Percentiles rank a stretch among this genome's conserved stretches.
These are phyloP conservation scores for Evansstolkia leycettana DNA, from an alignment of 495 filamentous ascomycete species.

Conservation along the genomic window DNA sequence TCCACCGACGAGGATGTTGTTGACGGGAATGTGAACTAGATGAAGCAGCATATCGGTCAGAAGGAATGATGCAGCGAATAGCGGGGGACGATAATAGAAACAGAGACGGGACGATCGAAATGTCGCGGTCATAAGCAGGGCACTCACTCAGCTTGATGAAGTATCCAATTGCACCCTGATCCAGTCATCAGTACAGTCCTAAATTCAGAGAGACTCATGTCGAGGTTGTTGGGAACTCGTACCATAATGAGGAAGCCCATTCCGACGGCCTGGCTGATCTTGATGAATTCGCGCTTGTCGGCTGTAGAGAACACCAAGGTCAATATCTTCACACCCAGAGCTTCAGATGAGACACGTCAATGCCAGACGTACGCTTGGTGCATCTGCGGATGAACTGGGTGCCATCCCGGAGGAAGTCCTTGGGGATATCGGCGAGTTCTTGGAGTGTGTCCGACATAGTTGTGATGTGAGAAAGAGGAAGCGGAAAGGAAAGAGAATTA, in stretches of 20 bases:
- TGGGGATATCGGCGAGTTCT: conserved; percentile 61
- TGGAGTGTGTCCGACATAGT: conserved; percentile 64
- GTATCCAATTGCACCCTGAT: conserved; percentile 58
- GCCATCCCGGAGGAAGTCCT: conserved; percentile 66
- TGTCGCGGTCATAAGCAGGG: too few relatives aligned
- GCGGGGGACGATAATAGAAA: background rate
- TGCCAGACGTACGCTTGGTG: conserved; percentile 57
- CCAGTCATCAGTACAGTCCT: conserved; percentile 3
- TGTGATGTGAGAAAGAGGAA: background rate
- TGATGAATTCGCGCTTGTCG: conserved; percentile 80
- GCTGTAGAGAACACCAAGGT: conserved; percentile 25
- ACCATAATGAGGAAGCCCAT: conserved; percentile 85
- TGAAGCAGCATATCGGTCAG: background rate
- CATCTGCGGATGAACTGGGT: conserved; percentile 68
- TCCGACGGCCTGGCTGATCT: conserved; percentile 92
- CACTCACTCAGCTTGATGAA: conserved; percentile 87
- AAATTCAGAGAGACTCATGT: too few relatives aligned
- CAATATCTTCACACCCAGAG: conserved; percentile 13
- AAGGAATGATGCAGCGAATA: background rate
- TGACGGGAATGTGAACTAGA: conserved; percentile 1
- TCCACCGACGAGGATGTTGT: conserved; percentile 1
- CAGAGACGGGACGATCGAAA: too few relatives aligned
- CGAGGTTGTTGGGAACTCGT: too few relatives aligned
- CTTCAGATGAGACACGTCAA: too few relatives aligned
- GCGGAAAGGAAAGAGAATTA: background rate